Base-by-base conservation (phyloP, 2,329 filamentous ascomycete species). In the Pseudogymnoascus sp. region DNA sequence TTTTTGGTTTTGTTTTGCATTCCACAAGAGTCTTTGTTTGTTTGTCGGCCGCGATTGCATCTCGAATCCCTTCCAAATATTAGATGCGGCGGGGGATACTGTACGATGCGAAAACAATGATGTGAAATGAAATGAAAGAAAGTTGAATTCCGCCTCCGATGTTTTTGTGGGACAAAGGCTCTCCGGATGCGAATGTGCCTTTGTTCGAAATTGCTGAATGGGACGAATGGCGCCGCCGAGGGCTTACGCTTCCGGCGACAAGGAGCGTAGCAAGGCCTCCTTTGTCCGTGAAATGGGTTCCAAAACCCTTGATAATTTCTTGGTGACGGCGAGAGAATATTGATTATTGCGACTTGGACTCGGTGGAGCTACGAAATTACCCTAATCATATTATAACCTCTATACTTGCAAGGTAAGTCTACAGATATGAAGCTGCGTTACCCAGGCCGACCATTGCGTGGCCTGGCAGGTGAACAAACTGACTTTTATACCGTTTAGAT, bases 61-160 rank as follows among this genome's bases (percentile, higher is more conserved):
- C 28, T 21, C 11, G n/a, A 56, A 56, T 28, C 28, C 28, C n/a
- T 12, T 34, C 8, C n/a, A 34, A 18, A 34, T 21, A 10, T 36
- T 56, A 56, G 16, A 56, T 50, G 28, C 28, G 34, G 16, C 11
- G 28, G 28, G 50, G 16, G 28, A 56, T 56, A 56, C 2, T 56
- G 28, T 56, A 56, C 28, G 50, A 34, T 56, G 28, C 50, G 25
- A 36, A 21, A 56, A 14, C 50, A 56, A 36, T 34, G 28, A 56
- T 56, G 16, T 34, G 28, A 56, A 56, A 60, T 40, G 12, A 60
- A 40, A 60, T 42, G 21, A 40, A 60, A 42, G 38, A 60, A 40
- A 40, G 21, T 40, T 60, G 31, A 42, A 28, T 60, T 11, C 38
- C 11, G 34, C 59, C 12, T 11, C 16, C 5, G 59, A 23, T 60